Percentiles rank a stretch among this genome's conserved stretches.
These are phyloP conservation scores for Teunomyces atbi DNA, from an alignment of 805 yeast genomes.

Conservation along the genomic window DNA sequence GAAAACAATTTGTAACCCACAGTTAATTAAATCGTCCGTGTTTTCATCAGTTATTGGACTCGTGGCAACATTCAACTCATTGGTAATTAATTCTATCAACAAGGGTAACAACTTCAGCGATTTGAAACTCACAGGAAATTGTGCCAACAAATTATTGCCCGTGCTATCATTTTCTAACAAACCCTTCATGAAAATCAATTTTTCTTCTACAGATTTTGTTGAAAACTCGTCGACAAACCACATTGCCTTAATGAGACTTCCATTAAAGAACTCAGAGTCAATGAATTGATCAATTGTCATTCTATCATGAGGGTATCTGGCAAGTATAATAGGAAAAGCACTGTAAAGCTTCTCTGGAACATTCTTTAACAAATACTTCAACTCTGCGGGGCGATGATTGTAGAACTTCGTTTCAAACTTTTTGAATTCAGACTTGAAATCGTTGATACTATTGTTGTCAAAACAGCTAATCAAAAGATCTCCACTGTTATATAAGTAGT, in stretches of 20 bases:
- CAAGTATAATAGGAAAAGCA: constrained; percentile 52
- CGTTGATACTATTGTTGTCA: constrained; percentile 52
- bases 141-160: constrained; percentile 22
- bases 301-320: constrained; percentile 57
- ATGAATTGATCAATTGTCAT: constrained; percentile 63
- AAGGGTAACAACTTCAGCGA: constrained; percentile 74
- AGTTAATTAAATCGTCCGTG: constrained; percentile 43
- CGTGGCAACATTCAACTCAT: constrained; percentile 29
- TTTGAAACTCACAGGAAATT: constrained; percentile 46
- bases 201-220: constrained; percentile 68
- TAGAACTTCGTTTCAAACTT: constrained; percentile 47
- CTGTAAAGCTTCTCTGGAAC: constrained; percentile 58
- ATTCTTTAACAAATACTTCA: constrained; percentile 47
- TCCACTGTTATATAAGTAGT: constrained; percentile 60
- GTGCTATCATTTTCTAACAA: constrained; percentile 37
- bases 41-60: constrained; percentile 17
- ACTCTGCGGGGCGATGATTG: constrained; percentile 33
- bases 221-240: constrained; percentile 80
- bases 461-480: constrained; percentile 42
- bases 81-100: constrained; percentile 50
- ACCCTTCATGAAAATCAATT: constrained; percentile 64
- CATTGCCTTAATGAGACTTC: constrained; percentile 76
- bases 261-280: constrained; percentile 75
- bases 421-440: constrained; percentile 55
- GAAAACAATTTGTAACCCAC: constrained; percentile 55